A percentile compares a stretch with the other conserved stretches of the same genome.
Evolutionary conservation across 768 basidiomycete genomes (phyloP).

Genomic region (Rhizopogon vulgaris): DNA sequence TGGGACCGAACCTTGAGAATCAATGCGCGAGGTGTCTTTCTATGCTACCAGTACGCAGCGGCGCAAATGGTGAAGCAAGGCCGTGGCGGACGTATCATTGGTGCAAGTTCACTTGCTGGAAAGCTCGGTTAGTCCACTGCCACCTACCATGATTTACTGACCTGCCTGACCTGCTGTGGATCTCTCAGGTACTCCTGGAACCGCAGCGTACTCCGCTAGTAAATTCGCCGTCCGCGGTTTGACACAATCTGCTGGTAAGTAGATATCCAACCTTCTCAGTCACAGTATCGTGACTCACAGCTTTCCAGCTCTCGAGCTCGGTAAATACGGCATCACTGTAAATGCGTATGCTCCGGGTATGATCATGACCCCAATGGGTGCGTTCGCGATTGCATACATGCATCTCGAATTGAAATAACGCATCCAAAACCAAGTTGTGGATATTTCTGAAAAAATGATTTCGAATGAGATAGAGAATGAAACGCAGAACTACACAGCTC

Average conservation of each 20-base stretch:
- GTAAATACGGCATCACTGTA: constrained; percentile 21
- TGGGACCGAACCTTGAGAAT: constrained; percentile 40
- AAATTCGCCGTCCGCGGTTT: constrained; percentile 9
- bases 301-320: constrained; percentile 15
- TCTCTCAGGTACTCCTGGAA: background rate
- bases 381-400: background rate
- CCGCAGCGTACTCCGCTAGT: constrained; percentile 9
- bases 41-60: constrained; percentile 61
- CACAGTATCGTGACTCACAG: background rate
- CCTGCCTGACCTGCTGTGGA: background rate
- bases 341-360: constrained; percentile 28
- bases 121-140: background rate
- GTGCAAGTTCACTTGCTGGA: constrained; percentile 21
- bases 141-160: background rate
- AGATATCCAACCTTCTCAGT: background rate
- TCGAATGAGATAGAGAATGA: background rate
- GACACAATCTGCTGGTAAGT: constrained; percentile 10
- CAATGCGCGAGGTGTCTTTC: constrained; percentile 53
- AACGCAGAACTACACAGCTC: background rate
- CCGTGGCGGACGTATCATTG: constrained; percentile 50
- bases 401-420: background rate
- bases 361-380: constrained; percentile 16
- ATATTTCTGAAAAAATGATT: background rate
- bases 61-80: constrained; percentile 52
- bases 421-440: background rate